These are phyloP conservation scores for Cordyceps farinosa DNA, from an alignment of 2,329 filamentous ascomycete species.

Conservation along the genomic window DNA sequence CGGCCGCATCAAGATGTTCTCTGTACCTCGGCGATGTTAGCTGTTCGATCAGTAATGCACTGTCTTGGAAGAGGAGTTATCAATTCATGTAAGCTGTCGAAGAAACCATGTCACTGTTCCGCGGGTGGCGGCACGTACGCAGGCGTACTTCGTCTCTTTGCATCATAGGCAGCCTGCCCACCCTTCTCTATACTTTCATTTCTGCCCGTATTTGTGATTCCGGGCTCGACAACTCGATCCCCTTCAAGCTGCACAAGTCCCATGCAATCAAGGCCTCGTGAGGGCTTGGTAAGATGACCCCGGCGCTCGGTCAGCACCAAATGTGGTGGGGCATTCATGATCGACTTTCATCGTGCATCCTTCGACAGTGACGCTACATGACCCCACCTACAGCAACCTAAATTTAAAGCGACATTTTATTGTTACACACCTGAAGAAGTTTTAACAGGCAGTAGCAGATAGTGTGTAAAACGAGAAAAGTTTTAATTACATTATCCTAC, in stretches of 20 bases:
- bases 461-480: no score
- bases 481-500: no score
- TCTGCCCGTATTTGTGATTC: background rate
- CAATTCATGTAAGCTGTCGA: no score
- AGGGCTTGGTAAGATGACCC: conserved; percentile 3
- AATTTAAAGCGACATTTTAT: no score
- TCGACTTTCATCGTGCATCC: conserved; percentile 3
- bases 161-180: no score
- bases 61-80: background rate
- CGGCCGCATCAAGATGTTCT: background rate
- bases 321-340: background rate
- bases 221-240: no score
- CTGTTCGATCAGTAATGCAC: background rate
- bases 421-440: no score
- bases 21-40: background rate
- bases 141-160: no score
- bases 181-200: background rate
- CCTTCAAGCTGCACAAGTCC: background rate
- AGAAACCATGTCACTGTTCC: no score
- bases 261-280: no score
- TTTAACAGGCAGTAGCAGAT: no score
- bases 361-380: background rate
- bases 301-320: conserved; percentile 10
- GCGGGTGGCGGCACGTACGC: no score
- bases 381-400: background rate